phyloP scores from a whole-genome alignment of 495 filamentous ascomycete species.

The Pyronema domesticum region DNA sequence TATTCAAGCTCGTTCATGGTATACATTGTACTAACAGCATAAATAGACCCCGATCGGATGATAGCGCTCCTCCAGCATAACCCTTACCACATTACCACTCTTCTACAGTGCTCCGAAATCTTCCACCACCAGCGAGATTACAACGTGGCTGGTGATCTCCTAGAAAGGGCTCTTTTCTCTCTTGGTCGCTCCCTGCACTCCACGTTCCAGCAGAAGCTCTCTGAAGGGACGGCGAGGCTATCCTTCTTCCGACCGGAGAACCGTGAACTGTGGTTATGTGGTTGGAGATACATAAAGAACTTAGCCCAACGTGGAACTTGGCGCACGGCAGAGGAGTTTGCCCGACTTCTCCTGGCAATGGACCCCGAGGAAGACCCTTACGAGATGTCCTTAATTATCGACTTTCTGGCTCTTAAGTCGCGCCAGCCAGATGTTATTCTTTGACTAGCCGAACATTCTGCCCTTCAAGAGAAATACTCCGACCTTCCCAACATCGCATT shows the following conservation, averaged over 20 bases:
- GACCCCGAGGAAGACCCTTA: slow-evolving; percentile 66
- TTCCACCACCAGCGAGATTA: slow-evolving; percentile 78
- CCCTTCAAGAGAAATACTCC: slow-evolving; percentile 33
- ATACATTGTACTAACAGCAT: slow-evolving; percentile 9
- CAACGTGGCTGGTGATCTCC: slow-evolving; percentile 64
- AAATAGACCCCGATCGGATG: slow-evolving; percentile 29
- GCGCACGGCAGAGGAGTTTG: slow-evolving; percentile 83
- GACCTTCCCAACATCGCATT: slow-evolving; percentile 48
- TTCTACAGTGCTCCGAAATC: slow-evolving; percentile 83
- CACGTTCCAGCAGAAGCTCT: slow-evolving; percentile 54
- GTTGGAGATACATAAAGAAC: slow-evolving; percentile 71
- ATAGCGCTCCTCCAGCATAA: slow-evolving; percentile 48
- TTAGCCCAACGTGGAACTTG: slow-evolving; percentile 82
- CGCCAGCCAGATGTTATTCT: slow-evolving; percentile 60
- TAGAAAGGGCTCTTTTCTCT: slow-evolving; percentile 81
- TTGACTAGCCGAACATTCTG: slow-evolving; percentile 43
- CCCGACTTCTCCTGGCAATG: slow-evolving; percentile 62
- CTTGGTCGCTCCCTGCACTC: slow-evolving; percentile 75
- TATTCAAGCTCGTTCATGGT: not conserved
- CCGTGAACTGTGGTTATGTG: slow-evolving; percentile 77
- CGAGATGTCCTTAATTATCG: slow-evolving; percentile 55
- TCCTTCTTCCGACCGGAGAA: slow-evolving; percentile 69
- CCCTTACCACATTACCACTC: slow-evolving; percentile 80
- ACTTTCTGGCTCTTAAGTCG: slow-evolving; percentile 65
- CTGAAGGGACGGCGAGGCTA: slow-evolving; percentile 59